These are phyloP conservation scores for Xylaria sp. DNA, from an alignment of 2,329 filamentous ascomycete species.

Conservation along the genomic window DNA sequence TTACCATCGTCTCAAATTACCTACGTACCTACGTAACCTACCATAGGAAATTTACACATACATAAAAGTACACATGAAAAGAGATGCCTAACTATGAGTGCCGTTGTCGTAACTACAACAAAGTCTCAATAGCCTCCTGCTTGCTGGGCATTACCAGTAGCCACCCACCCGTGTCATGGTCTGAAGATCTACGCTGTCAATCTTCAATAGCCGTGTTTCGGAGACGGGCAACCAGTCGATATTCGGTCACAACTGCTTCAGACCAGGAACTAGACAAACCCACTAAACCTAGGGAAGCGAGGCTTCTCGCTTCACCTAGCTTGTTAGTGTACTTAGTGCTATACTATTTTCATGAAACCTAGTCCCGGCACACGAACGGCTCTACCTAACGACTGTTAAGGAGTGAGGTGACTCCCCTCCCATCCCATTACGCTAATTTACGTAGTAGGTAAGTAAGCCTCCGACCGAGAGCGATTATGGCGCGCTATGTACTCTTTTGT, in stretches of 20 bases:
- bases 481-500: conserved; percentile 21
- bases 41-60: too few species aligned
- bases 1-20: not conserved
- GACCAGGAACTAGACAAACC: not conserved
- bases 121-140: not conserved
- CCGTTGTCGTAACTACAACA: too few species aligned
- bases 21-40: too few species aligned
- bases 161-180: conserved; percentile 11
- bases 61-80: too few species aligned
- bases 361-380: conserved; percentile 22
- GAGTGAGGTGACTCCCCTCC: not conserved
- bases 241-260: conserved; percentile 7
- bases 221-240: conserved; percentile 20
- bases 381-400: conserved; percentile 1
- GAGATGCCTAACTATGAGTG: too few species aligned
- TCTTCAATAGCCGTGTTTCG: conserved; percentile 29
- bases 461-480: not conserved
- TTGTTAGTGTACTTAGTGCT: not conserved
- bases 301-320: conserved; percentile 21
- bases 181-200: conserved; percentile 27
- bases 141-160: not conserved
- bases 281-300: conserved; percentile 15
- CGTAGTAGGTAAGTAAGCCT: conserved; percentile 9
- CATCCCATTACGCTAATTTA: not conserved
- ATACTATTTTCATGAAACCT: conserved; percentile 8